Evolutionary conservation across 2,329 filamentous ascomycete species (phyloP).

Genomic region (Nannizzia gypsea): DNA sequence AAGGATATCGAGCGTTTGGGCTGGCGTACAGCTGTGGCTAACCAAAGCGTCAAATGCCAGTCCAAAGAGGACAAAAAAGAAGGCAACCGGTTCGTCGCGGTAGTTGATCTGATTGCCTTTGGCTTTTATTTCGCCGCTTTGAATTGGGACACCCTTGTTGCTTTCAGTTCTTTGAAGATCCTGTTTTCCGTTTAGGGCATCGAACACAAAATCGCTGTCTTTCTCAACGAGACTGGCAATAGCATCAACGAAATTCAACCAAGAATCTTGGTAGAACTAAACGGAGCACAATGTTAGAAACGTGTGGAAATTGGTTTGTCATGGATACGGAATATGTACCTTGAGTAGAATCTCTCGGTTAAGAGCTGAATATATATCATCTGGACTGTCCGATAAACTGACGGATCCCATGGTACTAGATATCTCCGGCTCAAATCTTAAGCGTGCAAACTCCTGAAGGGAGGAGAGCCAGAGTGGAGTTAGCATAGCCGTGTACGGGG

Average conservation of each 20-base stretch:
- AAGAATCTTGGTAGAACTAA: constrained; percentile 88
- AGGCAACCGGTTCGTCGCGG: constrained; percentile 90
- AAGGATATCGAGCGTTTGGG: constrained; percentile 79
- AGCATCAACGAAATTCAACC: constrained; percentile 91
- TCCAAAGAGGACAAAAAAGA: constrained; percentile 97
- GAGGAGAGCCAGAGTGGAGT: constrained; percentile 92
- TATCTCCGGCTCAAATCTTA: constrained; percentile 94
- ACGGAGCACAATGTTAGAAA: background rate
- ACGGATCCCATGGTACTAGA: constrained; percentile 77
- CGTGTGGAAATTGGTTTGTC: background rate
- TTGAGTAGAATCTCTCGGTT: constrained; percentile 86
- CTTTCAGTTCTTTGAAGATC: constrained; percentile 13
- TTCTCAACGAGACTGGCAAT: constrained; percentile 96
- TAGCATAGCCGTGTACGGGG: constrained; percentile 76
- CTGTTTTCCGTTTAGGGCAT: constrained; percentile 76
- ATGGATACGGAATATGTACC: constrained; percentile 23
- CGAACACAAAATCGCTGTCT: constrained; percentile 95
- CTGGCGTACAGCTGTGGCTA: constrained; percentile 55
- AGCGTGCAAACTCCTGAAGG: constrained; percentile 78
- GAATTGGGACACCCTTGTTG: constrained; percentile 16
- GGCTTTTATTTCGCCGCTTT: constrained; percentile 30
- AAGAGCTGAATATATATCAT: constrained; percentile 86
- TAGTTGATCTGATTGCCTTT: constrained; percentile 85
- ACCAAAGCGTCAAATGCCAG: constrained; percentile 93
- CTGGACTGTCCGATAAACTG: constrained; percentile 70